Conservation (phyloP, 441 rosid genomes). For the Euphorbia schlechtendalii region DNA sequence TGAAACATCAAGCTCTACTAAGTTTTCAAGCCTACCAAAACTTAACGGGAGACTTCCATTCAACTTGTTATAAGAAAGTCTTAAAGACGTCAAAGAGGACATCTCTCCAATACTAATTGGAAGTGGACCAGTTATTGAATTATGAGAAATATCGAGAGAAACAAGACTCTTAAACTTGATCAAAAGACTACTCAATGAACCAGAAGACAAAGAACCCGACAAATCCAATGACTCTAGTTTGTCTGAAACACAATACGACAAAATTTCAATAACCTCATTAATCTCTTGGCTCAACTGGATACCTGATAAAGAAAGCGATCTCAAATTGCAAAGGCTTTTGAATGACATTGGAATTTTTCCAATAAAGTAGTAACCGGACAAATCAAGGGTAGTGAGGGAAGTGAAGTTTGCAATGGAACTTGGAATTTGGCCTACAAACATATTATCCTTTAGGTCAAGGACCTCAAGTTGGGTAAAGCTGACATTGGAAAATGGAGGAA, state of each 20-base stretch:
- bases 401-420: conserved; percentile 3
- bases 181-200: conserved; percentile 12
- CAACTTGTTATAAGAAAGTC: background rate
- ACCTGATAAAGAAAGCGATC: background rate
- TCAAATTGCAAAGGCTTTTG: conserved; percentile 14
- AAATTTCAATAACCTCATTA: background rate
- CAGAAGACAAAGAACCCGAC: background rate
- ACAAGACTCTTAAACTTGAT: background rate
- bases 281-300: background rate
- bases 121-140: conserved; percentile 14
- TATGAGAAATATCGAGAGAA: too few relatives aligned
- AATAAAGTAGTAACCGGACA: background rate
- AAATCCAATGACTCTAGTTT: conserved; percentile 1
- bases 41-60: background rate
- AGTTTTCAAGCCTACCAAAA: background rate
- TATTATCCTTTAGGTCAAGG: too few relatives aligned
- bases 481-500: background rate
- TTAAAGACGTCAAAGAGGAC: background rate
- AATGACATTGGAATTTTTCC: conserved; percentile 17
- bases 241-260: background rate
- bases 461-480: too few relatives aligned
- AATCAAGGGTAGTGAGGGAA: conserved; percentile 9
- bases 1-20: background rate
- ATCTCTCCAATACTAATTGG: background rate
- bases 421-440: conserved; percentile 14